phyloP scores from a whole-genome alignment of 2,329 filamentous ascomycete species.

The Fusarium verrucosum region DNA sequence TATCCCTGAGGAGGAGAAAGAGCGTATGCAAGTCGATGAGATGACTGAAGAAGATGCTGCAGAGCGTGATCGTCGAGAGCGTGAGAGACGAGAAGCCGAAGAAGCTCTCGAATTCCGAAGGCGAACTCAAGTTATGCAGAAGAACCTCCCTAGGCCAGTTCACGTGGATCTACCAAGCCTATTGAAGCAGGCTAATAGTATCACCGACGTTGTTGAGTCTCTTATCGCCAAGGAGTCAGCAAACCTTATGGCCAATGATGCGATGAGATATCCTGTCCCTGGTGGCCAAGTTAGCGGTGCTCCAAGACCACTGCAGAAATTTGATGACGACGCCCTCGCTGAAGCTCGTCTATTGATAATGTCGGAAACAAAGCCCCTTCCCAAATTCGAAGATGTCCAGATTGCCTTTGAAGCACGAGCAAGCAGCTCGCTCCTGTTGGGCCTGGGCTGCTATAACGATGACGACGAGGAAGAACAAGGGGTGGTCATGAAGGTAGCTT shows the following conservation, averaged over 20 bases:
- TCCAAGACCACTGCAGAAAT: conserved; percentile 65
- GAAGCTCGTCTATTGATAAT: conserved; percentile 81
- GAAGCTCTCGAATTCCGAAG: conserved; percentile 83
- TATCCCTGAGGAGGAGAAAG: conserved; percentile 81
- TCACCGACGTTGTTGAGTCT: conserved; percentile 71
- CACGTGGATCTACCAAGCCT: conserved; percentile 76
- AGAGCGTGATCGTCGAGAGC: conserved; percentile 81
- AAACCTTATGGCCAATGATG: conserved; percentile 83
- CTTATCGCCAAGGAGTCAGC: conserved; percentile 82
- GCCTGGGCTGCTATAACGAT: conserved; percentile 81
- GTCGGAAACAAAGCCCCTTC: conserved; percentile 68
- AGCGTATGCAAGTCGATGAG: conserved; percentile 58
- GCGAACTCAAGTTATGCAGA: conserved; percentile 92
- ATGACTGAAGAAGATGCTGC: conserved; percentile 69
- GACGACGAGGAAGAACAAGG: conserved; percentile 77
- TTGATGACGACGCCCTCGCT: conserved; percentile 77
- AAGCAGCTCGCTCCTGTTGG: conserved; percentile 71
- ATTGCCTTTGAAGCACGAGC: conserved; percentile 63
- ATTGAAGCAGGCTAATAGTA: conserved; percentile 67
- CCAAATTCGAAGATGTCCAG: conserved; percentile 61
- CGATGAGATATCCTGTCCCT: conserved; percentile 75
- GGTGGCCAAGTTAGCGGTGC: conserved; percentile 71
- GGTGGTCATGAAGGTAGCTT: conserved; percentile 72
- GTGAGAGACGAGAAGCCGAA: conserved; percentile 74
- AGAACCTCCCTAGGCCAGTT: conserved; percentile 78